These are phyloP conservation scores for Microglena sp. DNA, from an alignment of 139 green algal species.

Conservation along the genomic window DNA sequence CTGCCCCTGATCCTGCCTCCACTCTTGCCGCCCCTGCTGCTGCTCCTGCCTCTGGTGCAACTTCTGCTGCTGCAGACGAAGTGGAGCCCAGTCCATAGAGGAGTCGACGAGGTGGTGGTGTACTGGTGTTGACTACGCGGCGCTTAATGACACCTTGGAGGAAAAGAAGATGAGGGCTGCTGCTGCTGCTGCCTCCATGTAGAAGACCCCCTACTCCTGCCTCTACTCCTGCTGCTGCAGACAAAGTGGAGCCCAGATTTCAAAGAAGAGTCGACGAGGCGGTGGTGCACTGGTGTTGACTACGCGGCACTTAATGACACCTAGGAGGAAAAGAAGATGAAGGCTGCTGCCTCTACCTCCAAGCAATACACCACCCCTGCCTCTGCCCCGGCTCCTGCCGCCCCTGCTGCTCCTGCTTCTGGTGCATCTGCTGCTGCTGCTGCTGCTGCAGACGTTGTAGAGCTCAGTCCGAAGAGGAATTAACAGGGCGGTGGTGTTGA, in stretches of 20 bases:
- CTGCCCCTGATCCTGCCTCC: neutral
- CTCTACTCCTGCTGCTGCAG: neutral
- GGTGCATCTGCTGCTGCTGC: too few relatives aligned
- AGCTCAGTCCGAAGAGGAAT: slow-evolving; percentile 29
- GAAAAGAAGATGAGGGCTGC: slow-evolving; percentile 25
- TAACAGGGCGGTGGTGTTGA: slow-evolving; percentile 24
- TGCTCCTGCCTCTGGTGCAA: too few relatives aligned
- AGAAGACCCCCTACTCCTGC: neutral
- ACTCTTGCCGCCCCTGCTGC: slow-evolving; percentile 5
- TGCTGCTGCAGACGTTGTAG: neutral
- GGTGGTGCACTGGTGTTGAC: slow-evolving; percentile 51
- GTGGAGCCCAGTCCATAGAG: slow-evolving; percentile 24
- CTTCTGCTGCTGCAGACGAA: neutral
- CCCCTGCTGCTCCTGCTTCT: slow-evolving; percentile 4
- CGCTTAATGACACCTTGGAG: slow-evolving; percentile 60
- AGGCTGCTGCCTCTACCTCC: too few relatives aligned
- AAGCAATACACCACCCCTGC: too few relatives aligned
- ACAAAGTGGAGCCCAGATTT: neutral
- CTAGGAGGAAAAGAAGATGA: slow-evolving; percentile 40
- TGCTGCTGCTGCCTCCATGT: too few relatives aligned
- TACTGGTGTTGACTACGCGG: slow-evolving; percentile 70
- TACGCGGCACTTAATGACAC: slow-evolving; percentile 64
- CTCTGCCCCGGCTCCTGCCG: neutral
- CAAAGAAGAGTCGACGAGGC: slow-evolving; percentile 41
- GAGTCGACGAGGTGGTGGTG: slow-evolving; percentile 29